Conservation (phyloP, 2,329 filamentous ascomycete species). For the Ceratocystis harringtonii region DNA sequence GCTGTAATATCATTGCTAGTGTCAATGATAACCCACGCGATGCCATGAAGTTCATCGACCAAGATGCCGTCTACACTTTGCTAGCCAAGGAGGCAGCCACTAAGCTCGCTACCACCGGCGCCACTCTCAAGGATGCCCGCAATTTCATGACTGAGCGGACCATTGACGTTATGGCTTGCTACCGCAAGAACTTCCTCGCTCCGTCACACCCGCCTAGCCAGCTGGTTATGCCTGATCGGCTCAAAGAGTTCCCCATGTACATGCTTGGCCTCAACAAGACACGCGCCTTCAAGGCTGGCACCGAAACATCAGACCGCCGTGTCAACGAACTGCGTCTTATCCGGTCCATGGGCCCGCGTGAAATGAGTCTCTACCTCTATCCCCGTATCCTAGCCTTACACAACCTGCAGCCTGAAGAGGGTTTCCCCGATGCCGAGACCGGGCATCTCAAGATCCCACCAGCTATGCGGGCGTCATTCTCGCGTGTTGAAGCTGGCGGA, state of each 20-base stretch:
- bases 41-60: slow-evolving; percentile 82
- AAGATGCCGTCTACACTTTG: slow-evolving; percentile 78
- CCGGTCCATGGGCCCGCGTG: slow-evolving; percentile 69
- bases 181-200: slow-evolving; percentile 78
- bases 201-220: slow-evolving; percentile 78
- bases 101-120: slow-evolving; percentile 58
- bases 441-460: slow-evolving; percentile 78
- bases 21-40: slow-evolving; percentile 76
- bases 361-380: slow-evolving; percentile 85
- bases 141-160: slow-evolving; percentile 75
- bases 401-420: slow-evolving; percentile 72
- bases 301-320: slow-evolving; percentile 77
- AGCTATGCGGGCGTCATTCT: slow-evolving; percentile 67
- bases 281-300: slow-evolving; percentile 82
- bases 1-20: slow-evolving; percentile 83
- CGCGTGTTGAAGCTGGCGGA: slow-evolving; percentile 78
- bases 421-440: slow-evolving; percentile 75
- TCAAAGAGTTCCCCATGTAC: slow-evolving; percentile 96
- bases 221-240: slow-evolving; percentile 82
- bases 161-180: slow-evolving; percentile 79
- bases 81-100: slow-evolving; percentile 87
- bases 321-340: slow-evolving; percentile 87
- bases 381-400: slow-evolving; percentile 86
- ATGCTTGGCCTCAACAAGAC: slow-evolving; percentile 80
- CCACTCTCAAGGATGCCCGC: slow-evolving; percentile 69